These are phyloP conservation scores for Coriolopsis trogii DNA, from an alignment of 1,284 basidiomycete genomes.

Conservation along the genomic window DNA sequence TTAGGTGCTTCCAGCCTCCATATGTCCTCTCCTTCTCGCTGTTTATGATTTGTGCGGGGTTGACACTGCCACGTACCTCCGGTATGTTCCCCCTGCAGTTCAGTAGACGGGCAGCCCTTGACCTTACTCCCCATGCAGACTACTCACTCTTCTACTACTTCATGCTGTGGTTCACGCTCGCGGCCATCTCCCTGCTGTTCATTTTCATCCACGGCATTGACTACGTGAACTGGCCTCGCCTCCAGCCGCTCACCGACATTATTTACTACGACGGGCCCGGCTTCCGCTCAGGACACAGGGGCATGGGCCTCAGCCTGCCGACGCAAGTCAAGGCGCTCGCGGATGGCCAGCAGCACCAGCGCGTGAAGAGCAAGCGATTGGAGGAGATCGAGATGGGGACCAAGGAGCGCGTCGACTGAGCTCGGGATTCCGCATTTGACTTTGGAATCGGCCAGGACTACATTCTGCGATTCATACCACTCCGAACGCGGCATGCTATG, in stretches of 20 bases:
- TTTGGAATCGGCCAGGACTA: too few relatives aligned
- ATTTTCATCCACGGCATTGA: conserved; percentile 81
- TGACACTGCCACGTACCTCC: conserved; percentile 83
- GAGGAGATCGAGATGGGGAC: conserved; percentile 63
- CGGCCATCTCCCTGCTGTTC: conserved; percentile 63
- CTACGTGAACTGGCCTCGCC: conserved; percentile 94
- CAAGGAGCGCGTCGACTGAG: conserved; percentile 72
- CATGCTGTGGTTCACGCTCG: conserved; percentile 74
- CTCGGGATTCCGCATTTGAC: too few relatives aligned
- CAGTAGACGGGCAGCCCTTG: conserved; percentile 2
- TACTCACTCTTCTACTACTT: conserved; percentile 84
- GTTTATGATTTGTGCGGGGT: conserved; percentile 85
- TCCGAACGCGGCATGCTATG: conserved; percentile 17
- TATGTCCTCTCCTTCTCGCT: conserved; percentile 81
- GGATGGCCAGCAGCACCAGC: conserved; percentile 38
- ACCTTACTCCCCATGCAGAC: conserved; percentile 54
- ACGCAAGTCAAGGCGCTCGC: conserved; percentile 37
- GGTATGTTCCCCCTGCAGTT: conserved; percentile 52
- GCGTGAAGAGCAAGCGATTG: conserved; percentile 43
- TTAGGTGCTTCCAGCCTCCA: conserved; percentile 67
- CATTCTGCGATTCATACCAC: not conserved
- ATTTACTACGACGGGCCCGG: conserved; percentile 90
- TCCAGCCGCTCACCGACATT: conserved; percentile 83
- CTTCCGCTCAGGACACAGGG: conserved; percentile 76
- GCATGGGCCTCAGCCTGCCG: conserved; percentile 65